Evolutionary conservation across 345 rosid genomes (phyloP), one percentile per base, ranked within the genome.

Genomic region (Lepidium aucheri): DNA sequence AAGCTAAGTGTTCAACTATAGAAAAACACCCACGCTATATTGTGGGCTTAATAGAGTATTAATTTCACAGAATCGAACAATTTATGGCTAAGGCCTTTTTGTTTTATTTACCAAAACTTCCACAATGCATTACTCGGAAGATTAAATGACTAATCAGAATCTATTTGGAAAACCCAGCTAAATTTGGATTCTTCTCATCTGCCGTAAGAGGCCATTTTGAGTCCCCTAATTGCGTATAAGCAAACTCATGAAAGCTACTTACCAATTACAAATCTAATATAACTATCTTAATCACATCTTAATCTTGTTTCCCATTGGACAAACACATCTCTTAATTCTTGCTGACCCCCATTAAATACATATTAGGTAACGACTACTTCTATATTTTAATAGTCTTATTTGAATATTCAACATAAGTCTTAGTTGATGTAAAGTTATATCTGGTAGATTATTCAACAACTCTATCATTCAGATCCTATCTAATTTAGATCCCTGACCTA

Each of bases 191-290:
- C 2, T 60, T 69, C 44, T 40, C 36, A 32, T 60, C 53, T 33
- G 41, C 50, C 43, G 33, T 7, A 1, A 20, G 15, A 35, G 15
- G 58, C 66, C 32, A 65, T 33, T 65, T 9, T 57, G 33, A 65
- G 61, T 66, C 53, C 50, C 76, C 39, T 57, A 51, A 58, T 65
- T 42, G 67, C 67, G 67, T 57, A 42, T 65, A 51, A 34, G 34
- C 71, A 58, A 58, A 9, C 50, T 12, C 14, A 36, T 51, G 72
- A 73, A 57, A 65, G 67, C 49, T 52, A 65, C 76, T 22, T 51
- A 16, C 47, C 60, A 65, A 58, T 57, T 65, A 56, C 47, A 47
- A 7, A 56, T 56, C 28, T 28, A 53, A 54, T 28, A 5, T 63
- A 71, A 18, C 12, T 18, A 20, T 47, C 36, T 36, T 36, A 46